Percentiles rank a stretch among this genome's conserved stretches.
These are phyloP conservation scores for Backusella macrospora DNA, from an alignment of 192 early-diverging fungal species.

Conservation along the genomic window DNA sequence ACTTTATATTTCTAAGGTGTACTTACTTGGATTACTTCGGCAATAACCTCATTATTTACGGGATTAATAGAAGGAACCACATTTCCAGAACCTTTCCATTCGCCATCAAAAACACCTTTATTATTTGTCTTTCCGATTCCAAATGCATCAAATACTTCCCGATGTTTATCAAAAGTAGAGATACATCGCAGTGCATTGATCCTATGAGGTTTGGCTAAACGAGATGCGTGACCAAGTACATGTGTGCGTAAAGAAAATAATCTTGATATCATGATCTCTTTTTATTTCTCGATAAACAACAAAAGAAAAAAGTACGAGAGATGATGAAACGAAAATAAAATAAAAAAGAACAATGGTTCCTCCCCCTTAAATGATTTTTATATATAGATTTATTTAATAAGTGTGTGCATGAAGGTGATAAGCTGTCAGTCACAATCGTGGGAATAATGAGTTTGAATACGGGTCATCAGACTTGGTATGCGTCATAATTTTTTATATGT, in stretches of 20 bases:
- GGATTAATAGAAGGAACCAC: constrained; percentile 68
- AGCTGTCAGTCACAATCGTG: constrained; percentile 20
- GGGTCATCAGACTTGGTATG: neutral
- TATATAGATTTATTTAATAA: constrained; percentile 18
- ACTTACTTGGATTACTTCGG: constrained; percentile 70
- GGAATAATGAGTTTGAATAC: constrained; percentile 15
- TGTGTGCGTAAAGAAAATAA: constrained; percentile 4
- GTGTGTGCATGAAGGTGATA: constrained; percentile 4
- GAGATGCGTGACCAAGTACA: constrained; percentile 9
- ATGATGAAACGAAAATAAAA: constrained; percentile 8
- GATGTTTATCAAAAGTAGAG: constrained; percentile 43
- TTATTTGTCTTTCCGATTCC: constrained; percentile 65
- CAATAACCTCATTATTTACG: constrained; percentile 86
- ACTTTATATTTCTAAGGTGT: neutral
- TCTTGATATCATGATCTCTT: constrained; percentile 9
- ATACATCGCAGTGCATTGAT: constrained; percentile 21
- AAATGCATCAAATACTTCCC: constrained; percentile 58
- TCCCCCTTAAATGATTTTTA: too few species aligned
- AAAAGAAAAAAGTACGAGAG: neutral
- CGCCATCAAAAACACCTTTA: constrained; percentile 77
- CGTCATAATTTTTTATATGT: neutral
- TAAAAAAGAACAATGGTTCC: constrained; percentile 4
- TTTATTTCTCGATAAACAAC: neutral
- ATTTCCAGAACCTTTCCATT: constrained; percentile 68
- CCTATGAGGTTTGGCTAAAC: neutral